Evolutionary conservation across 345 rosid genomes (phyloP).

Genomic region (Excoecaria agallocha): DNA sequence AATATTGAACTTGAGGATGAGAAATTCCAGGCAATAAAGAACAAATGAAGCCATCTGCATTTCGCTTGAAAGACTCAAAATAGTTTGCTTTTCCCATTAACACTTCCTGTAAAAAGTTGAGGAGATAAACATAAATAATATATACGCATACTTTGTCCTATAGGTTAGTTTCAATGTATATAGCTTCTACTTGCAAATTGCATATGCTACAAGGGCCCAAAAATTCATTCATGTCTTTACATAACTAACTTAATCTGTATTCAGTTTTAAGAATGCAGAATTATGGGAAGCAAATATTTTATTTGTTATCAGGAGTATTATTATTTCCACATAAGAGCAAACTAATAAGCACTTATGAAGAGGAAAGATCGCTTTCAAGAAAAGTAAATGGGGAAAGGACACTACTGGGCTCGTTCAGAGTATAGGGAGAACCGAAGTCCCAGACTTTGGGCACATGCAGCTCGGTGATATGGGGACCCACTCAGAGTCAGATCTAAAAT

Average conservation of each 20-base stretch:
- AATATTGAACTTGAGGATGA: conserved; percentile 89
- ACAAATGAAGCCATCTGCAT: conserved; percentile 90
- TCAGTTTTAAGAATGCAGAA: no score
- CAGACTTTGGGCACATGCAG: conserved; percentile 62
- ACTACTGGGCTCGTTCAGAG: conserved; percentile 20
- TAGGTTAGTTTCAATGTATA: conserved; percentile 3
- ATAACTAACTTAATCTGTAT: background rate
- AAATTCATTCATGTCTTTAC: conserved; percentile 7
- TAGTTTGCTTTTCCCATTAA: conserved; percentile 89
- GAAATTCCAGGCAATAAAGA: conserved; percentile 88
- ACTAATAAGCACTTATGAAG: conserved; percentile 10
- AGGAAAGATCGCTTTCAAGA: conserved; percentile 18
- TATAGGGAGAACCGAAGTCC: conserved; percentile 34
- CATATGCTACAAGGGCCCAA: conserved; percentile 8
- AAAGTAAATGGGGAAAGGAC: conserved; percentile 20
- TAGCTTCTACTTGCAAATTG: background rate
- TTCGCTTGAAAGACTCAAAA: conserved; percentile 79
- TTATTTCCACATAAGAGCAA: background rate
- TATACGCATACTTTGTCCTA: conserved; percentile 1
- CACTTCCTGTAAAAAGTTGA: conserved; percentile 65
- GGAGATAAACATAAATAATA: background rate
- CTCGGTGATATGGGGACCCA: conserved; percentile 32
- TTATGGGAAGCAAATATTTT: no score
- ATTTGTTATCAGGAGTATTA: no score
- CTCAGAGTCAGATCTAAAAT: conserved; percentile 18